Base-by-base conservation (phyloP, 306 rosid genomes). In the Castanea sativa region DNA sequence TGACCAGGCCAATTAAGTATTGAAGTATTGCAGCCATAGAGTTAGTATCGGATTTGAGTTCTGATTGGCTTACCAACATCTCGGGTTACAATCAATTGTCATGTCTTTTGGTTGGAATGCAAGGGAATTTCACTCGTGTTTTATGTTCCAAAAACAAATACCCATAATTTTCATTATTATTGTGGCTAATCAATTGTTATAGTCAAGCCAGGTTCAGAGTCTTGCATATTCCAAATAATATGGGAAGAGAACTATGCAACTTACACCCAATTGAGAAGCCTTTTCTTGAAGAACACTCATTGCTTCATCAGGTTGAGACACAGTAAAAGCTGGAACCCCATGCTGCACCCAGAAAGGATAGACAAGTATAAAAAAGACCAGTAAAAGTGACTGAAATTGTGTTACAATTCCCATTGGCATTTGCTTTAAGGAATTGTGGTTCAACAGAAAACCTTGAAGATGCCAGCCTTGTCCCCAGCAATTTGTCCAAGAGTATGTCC, bases 381-480 rank as follows among this genome's bases (percentile, higher is more conserved):
- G 16, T 12, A 49, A 13, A 12, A 49, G 53, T 49, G 16, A 49
- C 53, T 12, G 53, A 3, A 49, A 13, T 49, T 49, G 5, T 49
- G 53, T 49, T 49, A 49, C 16, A 49, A 12, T 49, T 11, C 16
- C 53, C 1, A 3, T 49, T 49, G 53, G 53, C 53, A 49, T 49
- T 11, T 49, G 53, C 16, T 49, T 49, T 12, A 49, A 49, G 53
- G 15, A 49, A 49, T 51, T 80, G 60, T 55, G 52, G 63, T 71
- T 83, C 80, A 16, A 81, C 71, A 64, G 71, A 45, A 77, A 82
- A 95, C 99, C 98, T 95, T 95, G 85, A 95, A 85, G 85, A 95
- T 95, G 75, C 98, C 97, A 71, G 99, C 99, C 86, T 95, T 95
- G 90, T 95, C 99, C 75, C 95, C 92, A 29, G 99, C 99, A 83